Evolutionary conservation across 1,139 yeast genomes (phyloP).

Genomic region (Candida neerlandica): DNA sequence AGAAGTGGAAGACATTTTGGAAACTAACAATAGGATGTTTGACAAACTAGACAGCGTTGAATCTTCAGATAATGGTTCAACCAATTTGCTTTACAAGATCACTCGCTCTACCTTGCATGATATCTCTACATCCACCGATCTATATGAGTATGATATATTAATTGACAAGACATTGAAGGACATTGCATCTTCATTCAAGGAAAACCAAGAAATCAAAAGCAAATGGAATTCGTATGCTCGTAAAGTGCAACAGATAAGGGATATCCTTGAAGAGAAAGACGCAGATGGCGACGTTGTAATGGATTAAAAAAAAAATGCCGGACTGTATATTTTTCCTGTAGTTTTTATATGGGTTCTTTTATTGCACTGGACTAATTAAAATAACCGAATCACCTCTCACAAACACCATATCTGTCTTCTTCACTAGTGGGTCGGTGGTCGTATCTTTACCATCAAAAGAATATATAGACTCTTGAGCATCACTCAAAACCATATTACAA

Average conservation of each 20-base stretch:
- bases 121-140: constrained; percentile 17
- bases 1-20: constrained; percentile 19
- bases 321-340: constrained; percentile 5
- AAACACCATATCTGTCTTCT: constrained; percentile 85
- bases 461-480: constrained; percentile 84
- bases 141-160: constrained; percentile 38
- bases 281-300: constrained; percentile 18
- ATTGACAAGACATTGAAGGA: constrained; percentile 28
- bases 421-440: constrained; percentile 42
- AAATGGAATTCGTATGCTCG: constrained; percentile 41
- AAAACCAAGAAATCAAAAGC: constrained; percentile 34
- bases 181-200: constrained; percentile 31
- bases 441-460: constrained; percentile 46
- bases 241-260: constrained; percentile 31
- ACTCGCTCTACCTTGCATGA: constrained; percentile 19
- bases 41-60: constrained; percentile 24
- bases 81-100: constrained; percentile 14
- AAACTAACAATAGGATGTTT: constrained; percentile 24
- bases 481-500: constrained; percentile 93
- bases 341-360: neutral
- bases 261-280: constrained; percentile 19
- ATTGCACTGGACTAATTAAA: constrained; percentile 55
- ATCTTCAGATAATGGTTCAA: neutral
- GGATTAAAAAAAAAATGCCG: constrained; percentile 11
- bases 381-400: constrained; percentile 96